These are phyloP conservation scores for Neospermospora avenae DNA, from an alignment of 2,329 filamentous ascomycete genomes.

Conservation along the genomic window DNA sequence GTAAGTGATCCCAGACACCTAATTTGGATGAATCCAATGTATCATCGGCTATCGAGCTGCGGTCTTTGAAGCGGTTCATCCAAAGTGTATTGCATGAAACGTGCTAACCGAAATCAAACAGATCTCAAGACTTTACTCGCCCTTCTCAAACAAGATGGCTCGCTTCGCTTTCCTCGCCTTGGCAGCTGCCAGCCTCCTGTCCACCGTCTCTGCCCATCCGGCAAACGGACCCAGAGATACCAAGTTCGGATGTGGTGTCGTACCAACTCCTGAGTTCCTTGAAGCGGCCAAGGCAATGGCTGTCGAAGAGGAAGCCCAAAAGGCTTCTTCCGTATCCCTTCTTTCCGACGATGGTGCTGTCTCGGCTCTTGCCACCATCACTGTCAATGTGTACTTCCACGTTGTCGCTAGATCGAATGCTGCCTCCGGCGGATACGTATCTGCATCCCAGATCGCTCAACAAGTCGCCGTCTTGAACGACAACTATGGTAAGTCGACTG, in stretches of 20 bases:
- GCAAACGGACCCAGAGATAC: slow-evolving; percentile 9
- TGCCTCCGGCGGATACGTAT: slow-evolving; percentile 29
- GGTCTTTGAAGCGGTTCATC: background rate
- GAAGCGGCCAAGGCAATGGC: slow-evolving; percentile 17
- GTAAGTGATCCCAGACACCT: background rate
- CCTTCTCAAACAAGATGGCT: background rate
- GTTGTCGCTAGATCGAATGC: slow-evolving; percentile 31
- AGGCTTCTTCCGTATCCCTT: background rate
- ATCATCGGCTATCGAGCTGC: background rate
- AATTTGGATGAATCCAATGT: background rate
- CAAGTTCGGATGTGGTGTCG: slow-evolving; percentile 19
- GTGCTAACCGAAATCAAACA: background rate
- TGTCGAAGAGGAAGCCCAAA: slow-evolving; percentile 5
- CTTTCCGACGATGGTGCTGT: slow-evolving; percentile 6
- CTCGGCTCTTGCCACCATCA: slow-evolving; percentile 23
- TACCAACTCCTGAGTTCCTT: slow-evolving; percentile 25
- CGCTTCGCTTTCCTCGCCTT: slow-evolving; percentile 22
- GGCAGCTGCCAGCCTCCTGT: slow-evolving; percentile 15
- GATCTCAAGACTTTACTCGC: background rate
- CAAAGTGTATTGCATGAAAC: background rate
- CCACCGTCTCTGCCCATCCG: slow-evolving; percentile 18
- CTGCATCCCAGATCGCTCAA: slow-evolving; percentile 22
- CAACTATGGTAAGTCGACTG: slow-evolving; percentile 15
- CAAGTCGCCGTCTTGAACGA: slow-evolving; percentile 28
- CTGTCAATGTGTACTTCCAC: slow-evolving; percentile 36